phyloP scores from a whole-genome alignment of 2,329 filamentous ascomycete species.

The Fusarium anthophilum region DNA sequence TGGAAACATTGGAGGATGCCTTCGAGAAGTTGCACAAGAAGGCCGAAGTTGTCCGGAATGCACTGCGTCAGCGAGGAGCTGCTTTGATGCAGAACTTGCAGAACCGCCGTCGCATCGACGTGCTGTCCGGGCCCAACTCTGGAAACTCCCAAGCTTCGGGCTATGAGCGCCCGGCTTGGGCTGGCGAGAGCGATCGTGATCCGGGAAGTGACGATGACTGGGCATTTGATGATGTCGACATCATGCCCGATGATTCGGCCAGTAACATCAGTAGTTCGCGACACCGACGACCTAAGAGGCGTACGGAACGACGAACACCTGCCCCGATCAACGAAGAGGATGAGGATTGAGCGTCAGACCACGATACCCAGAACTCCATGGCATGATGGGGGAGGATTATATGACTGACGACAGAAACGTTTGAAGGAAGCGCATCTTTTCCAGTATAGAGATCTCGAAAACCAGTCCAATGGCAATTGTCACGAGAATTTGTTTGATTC shows the following conservation, averaged over 20 bases:
- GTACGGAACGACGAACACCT: slow-evolving; percentile 75
- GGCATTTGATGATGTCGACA: slow-evolving; percentile 65
- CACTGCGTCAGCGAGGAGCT: slow-evolving; percentile 82
- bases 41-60: slow-evolving; percentile 81
- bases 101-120: slow-evolving; percentile 66
- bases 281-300: slow-evolving; percentile 72
- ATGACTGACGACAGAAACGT: slow-evolving; percentile 31
- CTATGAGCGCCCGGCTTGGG: slow-evolving; percentile 55
- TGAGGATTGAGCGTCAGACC: slow-evolving; percentile 59
- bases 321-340: slow-evolving; percentile 78
- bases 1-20: slow-evolving; percentile 93
- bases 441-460: slow-evolving; percentile 34
- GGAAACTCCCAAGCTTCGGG: slow-evolving; percentile 57
- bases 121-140: slow-evolving; percentile 59
- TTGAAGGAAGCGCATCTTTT: slow-evolving; percentile 33
- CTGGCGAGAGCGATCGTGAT: slow-evolving; percentile 55
- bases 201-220: slow-evolving; percentile 67
- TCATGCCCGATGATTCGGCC: slow-evolving; percentile 82
- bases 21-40: slow-evolving; percentile 91
- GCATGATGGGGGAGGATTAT: slow-evolving; percentile 1
- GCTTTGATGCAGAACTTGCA: slow-evolving; percentile 74
- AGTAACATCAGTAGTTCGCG: slow-evolving; percentile 81
- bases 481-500: slow-evolving; percentile 32
- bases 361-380: slow-evolving; percentile 5
- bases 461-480: slow-evolving; percentile 26